Base-by-base conservation (phyloP, 2,329 filamentous ascomycete species). In the Raffaelea albimanens region DNA sequence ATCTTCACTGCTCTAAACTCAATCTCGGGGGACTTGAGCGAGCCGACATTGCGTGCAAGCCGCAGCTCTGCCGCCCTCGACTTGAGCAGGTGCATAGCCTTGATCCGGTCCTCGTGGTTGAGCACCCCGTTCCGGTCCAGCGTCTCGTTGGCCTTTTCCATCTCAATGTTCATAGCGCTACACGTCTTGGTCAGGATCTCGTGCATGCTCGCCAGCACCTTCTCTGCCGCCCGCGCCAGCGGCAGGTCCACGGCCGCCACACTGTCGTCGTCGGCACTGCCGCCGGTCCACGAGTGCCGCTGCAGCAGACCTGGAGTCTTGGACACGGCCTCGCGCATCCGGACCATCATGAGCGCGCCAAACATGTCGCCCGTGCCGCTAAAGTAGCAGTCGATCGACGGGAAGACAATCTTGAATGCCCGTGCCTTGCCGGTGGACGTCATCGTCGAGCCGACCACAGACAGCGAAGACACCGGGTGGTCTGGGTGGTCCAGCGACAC, bases 291-390 rank as follows among this genome's bases (percentile, higher is more conserved):
- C 52, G 80, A 80, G 5, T 69, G 64, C 2, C 66, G 76, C 25
- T 48, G 43, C n/a, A 44, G 20, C 8, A 52, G 49, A 8, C 68
- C 61, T 16, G 4, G 95, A 66, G 40, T 21, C 57, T 53, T 41
- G 53, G 60, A 1, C 2, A 87, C 84, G 22, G 87, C 89, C 69
- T 97, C 87, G 49, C 91, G 83, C 59, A 98, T 80, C 25, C 91
- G 82, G 38, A 87, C 87, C 1, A 95, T 81, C 61, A 88, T 89
- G 41, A 98, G 74, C 8, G 91, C 91, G 25, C 89, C 91, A 61
- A 98, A 97, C 91, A 98, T 96, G 69, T 98, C 93, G 42, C 93
- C 93, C 0, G 94, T 97, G 38, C 93, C 93, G 57, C 85, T 89
- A 67, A 97, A 98, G 72, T 93, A 95, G 67, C 89, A 87, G 61